Conservation (phyloP, 192 early-diverging fungal genomes). For the Coemansia sp. region DNA sequence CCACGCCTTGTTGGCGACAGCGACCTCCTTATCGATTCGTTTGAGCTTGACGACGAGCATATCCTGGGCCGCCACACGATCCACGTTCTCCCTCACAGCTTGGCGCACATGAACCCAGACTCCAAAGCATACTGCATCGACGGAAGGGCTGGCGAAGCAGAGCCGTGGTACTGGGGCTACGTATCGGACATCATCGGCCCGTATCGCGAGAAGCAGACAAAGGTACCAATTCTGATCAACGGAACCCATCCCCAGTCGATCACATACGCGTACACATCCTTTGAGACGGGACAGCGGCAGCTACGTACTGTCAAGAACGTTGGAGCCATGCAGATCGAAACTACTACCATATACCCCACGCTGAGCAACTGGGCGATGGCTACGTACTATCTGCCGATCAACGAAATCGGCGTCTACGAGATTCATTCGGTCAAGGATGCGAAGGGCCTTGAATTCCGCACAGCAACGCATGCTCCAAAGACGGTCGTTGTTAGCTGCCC, state of each 20-base stretch:
- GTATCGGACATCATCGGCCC: slow-evolving; percentile 17
- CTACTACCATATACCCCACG: slow-evolving; percentile 28
- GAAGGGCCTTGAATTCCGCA: slow-evolving; percentile 49
- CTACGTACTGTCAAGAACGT: slow-evolving; percentile 27
- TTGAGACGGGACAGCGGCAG: slow-evolving; percentile 41
- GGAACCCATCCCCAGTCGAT: slow-evolving; percentile 47
- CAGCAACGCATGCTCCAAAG: slow-evolving; percentile 27
- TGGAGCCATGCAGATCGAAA: slow-evolving; percentile 28
- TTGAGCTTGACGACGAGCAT: slow-evolving; percentile 46
- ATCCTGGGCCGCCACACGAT: slow-evolving; percentile 55
- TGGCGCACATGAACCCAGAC: slow-evolving; percentile 49
- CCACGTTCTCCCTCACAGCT: slow-evolving; percentile 51
- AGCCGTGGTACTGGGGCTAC: slow-evolving; percentile 37
- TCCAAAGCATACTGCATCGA: slow-evolving; percentile 36
- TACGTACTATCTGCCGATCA: slow-evolving; percentile 39
- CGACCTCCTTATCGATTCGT: slow-evolving; percentile 48
- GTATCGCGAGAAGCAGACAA: slow-evolving; percentile 9
- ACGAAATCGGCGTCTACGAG: slow-evolving; percentile 42
- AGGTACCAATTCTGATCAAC: slow-evolving; percentile 49
- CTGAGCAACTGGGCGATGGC: slow-evolving; percentile 46
- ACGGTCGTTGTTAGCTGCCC: slow-evolving; percentile 48
- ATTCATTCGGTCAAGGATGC: slow-evolving; percentile 38
- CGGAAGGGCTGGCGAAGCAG: not conserved
- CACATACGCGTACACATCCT: slow-evolving; percentile 38
- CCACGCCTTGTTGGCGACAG: slow-evolving; percentile 50